These are phyloP conservation scores for Hibiscus syriacus DNA, from an alignment of 345 rosid genomes.

Conservation along the genomic window DNA sequence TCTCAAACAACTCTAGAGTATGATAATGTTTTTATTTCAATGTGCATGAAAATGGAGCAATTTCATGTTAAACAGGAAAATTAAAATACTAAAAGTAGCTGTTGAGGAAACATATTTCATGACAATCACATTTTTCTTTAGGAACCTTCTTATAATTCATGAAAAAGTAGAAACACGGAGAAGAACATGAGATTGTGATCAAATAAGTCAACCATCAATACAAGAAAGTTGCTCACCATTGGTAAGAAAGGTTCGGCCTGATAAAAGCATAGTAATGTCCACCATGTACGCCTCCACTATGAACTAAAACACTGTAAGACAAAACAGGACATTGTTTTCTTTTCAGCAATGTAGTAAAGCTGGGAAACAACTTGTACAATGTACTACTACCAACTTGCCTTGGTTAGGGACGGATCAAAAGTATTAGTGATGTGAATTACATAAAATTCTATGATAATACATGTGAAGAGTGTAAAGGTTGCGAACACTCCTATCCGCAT, in stretches of 20 bases:
- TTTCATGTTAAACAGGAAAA: neutral
- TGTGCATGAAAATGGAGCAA: neutral
- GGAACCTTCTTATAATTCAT: neutral
- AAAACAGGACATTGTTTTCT: neutral
- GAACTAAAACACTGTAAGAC: too few species aligned
- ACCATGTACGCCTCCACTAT: too few species aligned
- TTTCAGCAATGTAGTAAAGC: neutral
- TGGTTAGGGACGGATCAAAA: neutral
- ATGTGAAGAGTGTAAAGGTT: slow-evolving; percentile 59
- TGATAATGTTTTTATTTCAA: neutral
- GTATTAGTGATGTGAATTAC: too few species aligned
- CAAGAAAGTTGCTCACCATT: slow-evolving; percentile 44
- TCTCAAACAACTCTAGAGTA: neutral
- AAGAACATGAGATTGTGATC: neutral
- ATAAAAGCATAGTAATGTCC: too few species aligned
- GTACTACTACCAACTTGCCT: neutral
- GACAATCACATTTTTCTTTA: neutral
- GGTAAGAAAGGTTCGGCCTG: slow-evolving; percentile 84
- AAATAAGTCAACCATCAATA: neutral
- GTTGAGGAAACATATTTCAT: neutral
- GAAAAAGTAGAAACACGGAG: neutral
- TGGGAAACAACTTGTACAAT: neutral
- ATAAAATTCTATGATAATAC: slow-evolving; percentile 12
- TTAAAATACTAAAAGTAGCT: neutral
- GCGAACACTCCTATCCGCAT: slow-evolving; percentile 47